These are phyloP conservation scores for Conringia planisiliqua DNA, from an alignment of 345 rosid genomes.

Conservation along the genomic window DNA sequence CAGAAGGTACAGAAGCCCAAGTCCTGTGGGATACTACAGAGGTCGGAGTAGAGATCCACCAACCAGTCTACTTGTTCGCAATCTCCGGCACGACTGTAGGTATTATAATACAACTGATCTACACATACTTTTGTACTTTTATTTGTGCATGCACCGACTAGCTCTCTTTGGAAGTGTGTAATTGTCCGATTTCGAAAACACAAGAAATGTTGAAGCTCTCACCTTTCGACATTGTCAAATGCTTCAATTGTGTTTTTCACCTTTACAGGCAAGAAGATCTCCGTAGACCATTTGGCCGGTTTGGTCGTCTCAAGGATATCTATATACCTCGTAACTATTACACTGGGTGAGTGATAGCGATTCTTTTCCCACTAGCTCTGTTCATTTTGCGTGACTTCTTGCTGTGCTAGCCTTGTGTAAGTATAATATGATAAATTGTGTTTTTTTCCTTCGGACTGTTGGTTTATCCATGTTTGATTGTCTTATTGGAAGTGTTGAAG, in stretches of 20 bases:
- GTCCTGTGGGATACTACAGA: conserved; percentile 57
- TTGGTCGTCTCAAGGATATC: conserved; percentile 83
- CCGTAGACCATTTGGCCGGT: conserved; percentile 66
- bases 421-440: conserved; percentile 15
- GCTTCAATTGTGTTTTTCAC: background rate
- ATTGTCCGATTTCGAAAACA: background rate
- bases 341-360: conserved; percentile 56
- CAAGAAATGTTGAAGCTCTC: background rate
- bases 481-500: conserved; percentile 82
- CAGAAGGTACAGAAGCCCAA: conserved; percentile 64
- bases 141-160: background rate
- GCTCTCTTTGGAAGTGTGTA: background rate
- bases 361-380: background rate
- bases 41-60: conserved; percentile 63
- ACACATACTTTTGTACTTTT: background rate
- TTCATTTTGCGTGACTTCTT: conserved; percentile 4
- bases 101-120: conserved; percentile 10
- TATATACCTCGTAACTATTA: conserved; percentile 90
- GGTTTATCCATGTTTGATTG: conserved; percentile 63
- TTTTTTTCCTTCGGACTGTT: conserved; percentile 17
- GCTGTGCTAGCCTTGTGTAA: background rate
- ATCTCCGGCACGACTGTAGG: conserved; percentile 81
- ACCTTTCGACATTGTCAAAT: background rate
- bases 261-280: conserved; percentile 76
- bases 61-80: conserved; percentile 85